Conservation (phyloP, 805 yeast genomes). For the Cyberlindnera nakhonratchasimensis region DNA sequence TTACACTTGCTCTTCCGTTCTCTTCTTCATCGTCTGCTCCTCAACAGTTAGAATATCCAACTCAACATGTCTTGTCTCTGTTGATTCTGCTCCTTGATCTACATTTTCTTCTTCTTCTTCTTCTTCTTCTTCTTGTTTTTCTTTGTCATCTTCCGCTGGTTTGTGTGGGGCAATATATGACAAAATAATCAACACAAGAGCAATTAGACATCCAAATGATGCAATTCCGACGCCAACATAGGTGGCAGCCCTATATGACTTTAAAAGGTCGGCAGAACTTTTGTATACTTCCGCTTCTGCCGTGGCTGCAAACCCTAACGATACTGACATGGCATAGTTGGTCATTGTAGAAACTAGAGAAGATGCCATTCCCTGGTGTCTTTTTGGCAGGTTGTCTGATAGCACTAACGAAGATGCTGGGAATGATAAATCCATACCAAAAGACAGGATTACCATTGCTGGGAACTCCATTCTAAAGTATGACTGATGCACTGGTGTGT, state of each 20-base stretch:
- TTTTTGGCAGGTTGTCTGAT: conserved; percentile 54
- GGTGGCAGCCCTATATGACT: conserved; percentile 53
- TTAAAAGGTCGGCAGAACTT: conserved; percentile 27
- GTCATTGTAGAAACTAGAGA: conserved; percentile 67
- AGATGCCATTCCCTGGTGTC: conserved; percentile 77
- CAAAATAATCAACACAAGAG: conserved; percentile 9
- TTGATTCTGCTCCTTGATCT: too few species aligned
- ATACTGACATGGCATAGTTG: conserved; percentile 69
- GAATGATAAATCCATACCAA: conserved; percentile 78
- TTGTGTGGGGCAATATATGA: conserved; percentile 12
- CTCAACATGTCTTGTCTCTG: too few species aligned
- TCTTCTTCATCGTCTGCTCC: too few species aligned
- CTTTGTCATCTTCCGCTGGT: background rate
- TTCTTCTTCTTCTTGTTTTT: background rate
- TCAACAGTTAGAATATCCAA: too few species aligned
- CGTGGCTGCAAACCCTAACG: conserved; percentile 68
- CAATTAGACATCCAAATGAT: conserved; percentile 37
- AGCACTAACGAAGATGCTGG: conserved; percentile 69
- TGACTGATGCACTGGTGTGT: conserved; percentile 55
- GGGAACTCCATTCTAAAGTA: conserved; percentile 60
- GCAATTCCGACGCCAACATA: conserved; percentile 63
- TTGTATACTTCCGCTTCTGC: conserved; percentile 45
- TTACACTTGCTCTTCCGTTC: too few species aligned
- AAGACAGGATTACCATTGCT: conserved; percentile 50
- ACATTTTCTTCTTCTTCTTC: background rate